A percentile compares a stretch with the other conserved stretches of the same genome.
Evolutionary conservation across 1,139 yeast genomes (phyloP).

Genomic region (Arxiozyma heterogenica): DNA sequence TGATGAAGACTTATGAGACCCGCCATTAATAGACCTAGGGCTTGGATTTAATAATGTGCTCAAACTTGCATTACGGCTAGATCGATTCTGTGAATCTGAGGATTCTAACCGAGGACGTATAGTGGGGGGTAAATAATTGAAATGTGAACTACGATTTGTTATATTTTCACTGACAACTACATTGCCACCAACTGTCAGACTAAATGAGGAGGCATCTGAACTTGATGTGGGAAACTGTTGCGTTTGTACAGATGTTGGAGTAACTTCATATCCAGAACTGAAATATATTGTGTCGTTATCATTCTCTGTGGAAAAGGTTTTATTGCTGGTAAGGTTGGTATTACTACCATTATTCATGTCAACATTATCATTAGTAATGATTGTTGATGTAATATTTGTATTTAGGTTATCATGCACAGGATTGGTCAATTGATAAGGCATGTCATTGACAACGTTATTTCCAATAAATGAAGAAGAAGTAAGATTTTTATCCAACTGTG

Average conservation of each 20-base stretch:
- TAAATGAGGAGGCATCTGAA: constrained; percentile 26
- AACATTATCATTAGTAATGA: not conserved
- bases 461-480: not conserved
- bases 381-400: not conserved
- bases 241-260: constrained; percentile 5
- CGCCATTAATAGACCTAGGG: not conserved
- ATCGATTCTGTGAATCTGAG: constrained; percentile 32
- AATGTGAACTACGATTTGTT: constrained; percentile 42
- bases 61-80: constrained; percentile 36
- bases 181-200: constrained; percentile 38
- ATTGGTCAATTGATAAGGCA: not conserved
- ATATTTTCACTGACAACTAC: constrained; percentile 36
- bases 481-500: not conserved
- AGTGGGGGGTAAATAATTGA: constrained; percentile 62
- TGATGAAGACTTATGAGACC: constrained; percentile 3
- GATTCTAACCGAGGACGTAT: constrained; percentile 61
- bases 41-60: constrained; percentile 35
- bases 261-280: not conserved
- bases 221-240: constrained; percentile 11
- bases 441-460: not conserved
- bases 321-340: not conserved
- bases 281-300: not conserved
- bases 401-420: not conserved
- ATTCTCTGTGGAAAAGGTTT: not conserved
- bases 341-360: not conserved